These are phyloP conservation scores for Tetratostichococcus sp. DNA, from an alignment of 139 green algal genomes.

Conservation along the genomic window DNA sequence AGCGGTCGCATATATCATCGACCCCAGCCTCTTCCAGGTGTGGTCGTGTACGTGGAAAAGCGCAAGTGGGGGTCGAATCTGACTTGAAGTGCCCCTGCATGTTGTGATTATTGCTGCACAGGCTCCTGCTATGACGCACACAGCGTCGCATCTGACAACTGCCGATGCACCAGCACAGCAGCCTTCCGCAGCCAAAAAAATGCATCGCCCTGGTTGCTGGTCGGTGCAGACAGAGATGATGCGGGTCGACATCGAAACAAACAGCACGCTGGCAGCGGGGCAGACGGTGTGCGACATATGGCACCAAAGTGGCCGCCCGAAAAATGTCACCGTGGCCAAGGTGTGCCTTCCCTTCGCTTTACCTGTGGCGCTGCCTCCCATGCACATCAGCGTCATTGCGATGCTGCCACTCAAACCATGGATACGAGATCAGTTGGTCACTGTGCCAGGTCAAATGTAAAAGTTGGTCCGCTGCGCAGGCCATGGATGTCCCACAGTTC, in stretches of 20 bases:
- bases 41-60: neutral
- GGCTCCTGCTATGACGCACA: neutral
- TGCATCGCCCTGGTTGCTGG: too few relatives aligned
- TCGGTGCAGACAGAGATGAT: conserved; percentile 34
- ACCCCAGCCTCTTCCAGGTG: conserved; percentile 73
- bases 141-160: neutral
- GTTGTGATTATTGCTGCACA: neutral
- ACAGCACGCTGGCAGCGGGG: conserved; percentile 49
- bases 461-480: too few relatives aligned
- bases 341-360: neutral
- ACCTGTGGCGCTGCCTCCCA: neutral
- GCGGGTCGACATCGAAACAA: conserved; percentile 79
- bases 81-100: neutral
- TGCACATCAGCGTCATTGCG: too few relatives aligned
- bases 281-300: conserved; percentile 87
- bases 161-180: neutral
- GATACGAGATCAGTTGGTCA: too few relatives aligned
- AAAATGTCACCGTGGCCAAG: conserved; percentile 69
- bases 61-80: neutral
- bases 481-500: neutral
- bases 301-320: conserved; percentile 32
- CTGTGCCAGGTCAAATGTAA: too few relatives aligned
- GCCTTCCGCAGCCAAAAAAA: neutral
- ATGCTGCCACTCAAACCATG: too few relatives aligned
- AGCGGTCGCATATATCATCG: conserved; percentile 79